Percentiles rank a stretch among this genome's conserved stretches.
Evolutionary conservation across 345 rosid species (phyloP).

Genomic region (Stellera chamaejasme): DNA sequence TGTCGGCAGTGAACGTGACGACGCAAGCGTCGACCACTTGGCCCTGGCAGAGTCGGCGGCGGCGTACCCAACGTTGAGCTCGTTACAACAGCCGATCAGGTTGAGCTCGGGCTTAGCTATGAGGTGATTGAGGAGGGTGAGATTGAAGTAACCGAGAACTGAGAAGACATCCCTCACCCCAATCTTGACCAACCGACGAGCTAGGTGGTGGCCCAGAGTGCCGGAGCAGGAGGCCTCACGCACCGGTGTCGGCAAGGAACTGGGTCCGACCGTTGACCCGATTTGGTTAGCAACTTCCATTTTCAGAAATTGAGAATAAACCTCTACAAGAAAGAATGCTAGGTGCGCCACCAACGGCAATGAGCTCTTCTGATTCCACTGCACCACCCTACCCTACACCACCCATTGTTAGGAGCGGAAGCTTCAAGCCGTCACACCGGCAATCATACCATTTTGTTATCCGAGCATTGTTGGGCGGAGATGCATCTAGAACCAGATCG

Average conservation of each 20-base stretch:
- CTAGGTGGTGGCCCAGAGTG: slow-evolving; percentile 51
- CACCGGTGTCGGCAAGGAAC: slow-evolving; percentile 14
- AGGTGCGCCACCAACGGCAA: too few relatives aligned
- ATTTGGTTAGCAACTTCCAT: slow-evolving; percentile 34
- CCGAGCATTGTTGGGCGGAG: too few relatives aligned
- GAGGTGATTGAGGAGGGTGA: slow-evolving; percentile 56
- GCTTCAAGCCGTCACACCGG: too few relatives aligned
- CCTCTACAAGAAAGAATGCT: too few relatives aligned
- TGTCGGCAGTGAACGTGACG: slow-evolving; percentile 69
- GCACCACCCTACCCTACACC: too few relatives aligned
- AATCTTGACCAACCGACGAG: slow-evolving; percentile 61
- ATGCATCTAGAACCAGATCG: too few relatives aligned
- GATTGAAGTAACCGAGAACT: slow-evolving; percentile 66
- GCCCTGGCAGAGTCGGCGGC: slow-evolving; percentile 70
- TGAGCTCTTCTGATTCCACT: too few relatives aligned
- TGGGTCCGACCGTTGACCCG: slow-evolving; percentile 27
- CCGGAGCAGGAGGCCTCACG: slow-evolving; percentile 16
- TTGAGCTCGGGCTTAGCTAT: slow-evolving; percentile 49
- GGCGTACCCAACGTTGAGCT: slow-evolving; percentile 75
- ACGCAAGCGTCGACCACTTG: slow-evolving; percentile 64
- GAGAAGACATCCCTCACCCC: slow-evolving; percentile 68
- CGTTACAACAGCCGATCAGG: slow-evolving; percentile 66
- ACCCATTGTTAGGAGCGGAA: too few relatives aligned
- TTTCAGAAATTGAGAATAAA: too few relatives aligned
- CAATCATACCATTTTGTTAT: too few relatives aligned